Evolutionary conservation across 495 filamentous ascomycete species (phyloP), one percentile per base, ranked within the genome.

Genomic region (Barbatosphaeria neglecta): DNA sequence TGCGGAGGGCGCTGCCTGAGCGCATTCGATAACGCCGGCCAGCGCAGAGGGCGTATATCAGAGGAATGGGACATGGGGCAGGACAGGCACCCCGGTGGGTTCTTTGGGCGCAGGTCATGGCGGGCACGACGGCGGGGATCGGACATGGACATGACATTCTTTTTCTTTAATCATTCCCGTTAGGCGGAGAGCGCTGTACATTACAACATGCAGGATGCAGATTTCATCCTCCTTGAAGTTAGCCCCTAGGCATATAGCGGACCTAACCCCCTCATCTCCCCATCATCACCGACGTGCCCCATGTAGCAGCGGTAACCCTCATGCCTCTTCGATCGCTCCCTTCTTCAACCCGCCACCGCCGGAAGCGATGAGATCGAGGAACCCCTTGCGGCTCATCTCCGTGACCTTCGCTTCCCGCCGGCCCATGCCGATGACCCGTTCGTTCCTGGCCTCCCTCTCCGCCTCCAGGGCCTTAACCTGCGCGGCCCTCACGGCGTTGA

Each of bases 301-400:
- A n/a, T n/a, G 24, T 25, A 9, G 24, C 31, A 11, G 18, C 17
- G 7, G 17, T 6, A 3, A 20, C 3, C 5, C 11, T 23, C 20
- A 75, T 39, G 74, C 75, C 58, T 77, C 73, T 52, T 78, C 70
- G 27, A 75, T 41, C 0, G 52, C 63, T 16, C 67, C 67, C 60
- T 73, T 69, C 53, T 72, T 76, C 52, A 73, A 41, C 41, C 70
- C 67, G 4, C 70, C 72, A 23, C 73, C 73, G 13, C 78, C 78
- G 6, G 68, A 72, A n/a, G 82, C 75, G 64, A 98, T 95, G 61
- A 96, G 57, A 44, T 95, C 89, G 61, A 98, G 67, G 68, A 97
- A 98, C 7, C 90, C 88, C 66, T 95, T 81, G 72, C 90, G 92
- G 65, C 83, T 90, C 82, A 97, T 93, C 70, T 96, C 90, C 45